Evolutionary conservation across 306 rosid species (phyloP).

Genomic region (Senna siamea): DNA sequence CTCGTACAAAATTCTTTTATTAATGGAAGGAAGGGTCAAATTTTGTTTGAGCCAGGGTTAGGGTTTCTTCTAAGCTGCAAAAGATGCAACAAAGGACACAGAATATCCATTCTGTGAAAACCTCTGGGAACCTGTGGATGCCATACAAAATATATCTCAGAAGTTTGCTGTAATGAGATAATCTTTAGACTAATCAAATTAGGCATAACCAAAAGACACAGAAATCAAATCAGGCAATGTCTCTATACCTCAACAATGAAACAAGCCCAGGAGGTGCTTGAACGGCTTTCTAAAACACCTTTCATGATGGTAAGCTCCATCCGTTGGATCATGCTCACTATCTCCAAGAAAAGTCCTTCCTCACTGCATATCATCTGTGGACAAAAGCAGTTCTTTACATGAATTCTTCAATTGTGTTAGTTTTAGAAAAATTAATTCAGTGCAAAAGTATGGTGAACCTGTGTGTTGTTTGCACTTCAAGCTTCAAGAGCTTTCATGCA

Average conservation of each 20-base stretch:
- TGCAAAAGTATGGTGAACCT: background rate
- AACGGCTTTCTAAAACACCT: conserved; percentile 64
- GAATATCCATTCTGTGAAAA: conserved; percentile 83
- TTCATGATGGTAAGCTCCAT: conserved; percentile 70
- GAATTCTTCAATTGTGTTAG: background rate
- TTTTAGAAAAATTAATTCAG: background rate
- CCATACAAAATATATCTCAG: conserved; percentile 3
- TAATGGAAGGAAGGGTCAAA: conserved; percentile 40
- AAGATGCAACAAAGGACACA: conserved; percentile 86
- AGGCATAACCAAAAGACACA: background rate
- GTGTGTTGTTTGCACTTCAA: background rate
- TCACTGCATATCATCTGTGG: conserved; percentile 63
- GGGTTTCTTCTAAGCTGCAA: conserved; percentile 63
- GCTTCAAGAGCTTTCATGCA: background rate
- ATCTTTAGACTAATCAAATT: background rate
- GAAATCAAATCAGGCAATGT: background rate
- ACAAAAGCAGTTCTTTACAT: conserved; percentile 15
- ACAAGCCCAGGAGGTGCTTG: conserved; percentile 66
- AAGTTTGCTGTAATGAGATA: background rate
- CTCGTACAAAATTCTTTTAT: background rate
- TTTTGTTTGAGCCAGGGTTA: conserved; percentile 44
- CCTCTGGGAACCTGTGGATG: conserved; percentile 74
- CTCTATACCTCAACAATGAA: conserved; percentile 77
- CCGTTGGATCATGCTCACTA: conserved; percentile 63
- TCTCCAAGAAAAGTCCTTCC: conserved; percentile 76